Conservation (phyloP, 2,329 filamentous ascomycete genomes). For the Penicillium rolfsii region DNA sequence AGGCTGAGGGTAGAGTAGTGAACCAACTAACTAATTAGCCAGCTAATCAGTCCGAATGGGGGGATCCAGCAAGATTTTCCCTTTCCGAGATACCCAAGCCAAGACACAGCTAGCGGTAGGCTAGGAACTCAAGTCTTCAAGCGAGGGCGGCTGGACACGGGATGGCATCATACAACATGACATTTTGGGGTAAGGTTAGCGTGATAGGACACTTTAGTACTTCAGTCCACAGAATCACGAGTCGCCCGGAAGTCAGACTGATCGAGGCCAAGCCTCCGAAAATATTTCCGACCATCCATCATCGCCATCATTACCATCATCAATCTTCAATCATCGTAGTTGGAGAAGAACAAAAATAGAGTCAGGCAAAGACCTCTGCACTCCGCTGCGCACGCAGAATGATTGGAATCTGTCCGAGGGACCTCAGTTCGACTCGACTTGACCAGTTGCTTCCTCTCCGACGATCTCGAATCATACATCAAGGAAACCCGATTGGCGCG, state of each 20-base stretch:
- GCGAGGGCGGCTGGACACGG: background rate
- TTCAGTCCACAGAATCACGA: no score
- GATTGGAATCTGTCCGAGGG: no score
- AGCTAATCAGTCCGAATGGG: background rate
- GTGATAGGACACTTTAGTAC: background rate
- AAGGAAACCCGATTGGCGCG: constrained; percentile 17
- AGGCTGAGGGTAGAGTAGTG: background rate
- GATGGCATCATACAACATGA: background rate
- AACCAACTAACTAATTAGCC: background rate
- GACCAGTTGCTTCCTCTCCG: constrained; percentile 4
- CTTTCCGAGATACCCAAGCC: background rate
- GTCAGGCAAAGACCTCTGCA: background rate
- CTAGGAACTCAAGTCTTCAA: background rate
- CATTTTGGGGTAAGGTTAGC: background rate
- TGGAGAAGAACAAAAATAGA: background rate
- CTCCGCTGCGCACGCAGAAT: background rate
- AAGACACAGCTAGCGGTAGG: background rate
- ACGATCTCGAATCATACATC: constrained; percentile 18
- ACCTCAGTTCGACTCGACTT: background rate
- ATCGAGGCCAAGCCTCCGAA: background rate
- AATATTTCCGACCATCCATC: background rate
- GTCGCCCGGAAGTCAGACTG: background rate
- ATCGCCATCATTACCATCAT: no score
- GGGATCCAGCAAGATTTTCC: background rate
- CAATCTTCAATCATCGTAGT: background rate